Evolutionary conservation across 306 rosid species (phyloP), one percentile per base, ranked within the genome.

Genomic region (Carpinus fangiana): DNA sequence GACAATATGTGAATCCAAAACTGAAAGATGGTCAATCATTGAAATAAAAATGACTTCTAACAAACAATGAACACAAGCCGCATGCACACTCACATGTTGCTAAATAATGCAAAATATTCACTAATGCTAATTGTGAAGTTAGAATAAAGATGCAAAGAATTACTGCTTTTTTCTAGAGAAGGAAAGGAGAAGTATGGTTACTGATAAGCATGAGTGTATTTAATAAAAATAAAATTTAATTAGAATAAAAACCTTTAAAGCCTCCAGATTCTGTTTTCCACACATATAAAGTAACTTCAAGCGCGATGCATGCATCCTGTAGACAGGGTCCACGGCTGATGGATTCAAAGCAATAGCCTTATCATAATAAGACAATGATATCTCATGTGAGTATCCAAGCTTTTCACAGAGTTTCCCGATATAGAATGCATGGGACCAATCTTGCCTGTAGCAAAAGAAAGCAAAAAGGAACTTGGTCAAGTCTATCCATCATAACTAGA

Each of bases 251-350:
- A 94, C 98, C 98, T 94, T 90, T 75, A 92, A 80, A 86, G 82
- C 81, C 74, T 89, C 95, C 83, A 80, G 81, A 80, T 86, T 89
- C 75, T 87, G 90, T 83, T 89, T 90, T 84, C 92, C 93, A 34
- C 86, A 75, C 67, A 81, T 88, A 77, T 64, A 82, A 48, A 94
- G 90, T 56, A 92, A 87, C 92, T 94, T 94, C 82, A 94, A 83
- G 74, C 98, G 98, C 4, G 98, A 94, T 68, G 97, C 97, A 86
- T 94, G 98, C 93, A 94, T 89, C 85, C 98, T 92, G 88, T 94
- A 94, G 83, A 94, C 90, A 65, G 98, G 90, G 90, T 94, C 98
- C 73, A 91, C 97, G 75, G 98, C 98, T 81, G 95, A 85, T 66
- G 83, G 82, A 88, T 94, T 94, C 85, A 94, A 82, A 70, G 89